phyloP scores from a whole-genome alignment of 2,329 filamentous ascomycete species.

The Apiospora arundinis region DNA sequence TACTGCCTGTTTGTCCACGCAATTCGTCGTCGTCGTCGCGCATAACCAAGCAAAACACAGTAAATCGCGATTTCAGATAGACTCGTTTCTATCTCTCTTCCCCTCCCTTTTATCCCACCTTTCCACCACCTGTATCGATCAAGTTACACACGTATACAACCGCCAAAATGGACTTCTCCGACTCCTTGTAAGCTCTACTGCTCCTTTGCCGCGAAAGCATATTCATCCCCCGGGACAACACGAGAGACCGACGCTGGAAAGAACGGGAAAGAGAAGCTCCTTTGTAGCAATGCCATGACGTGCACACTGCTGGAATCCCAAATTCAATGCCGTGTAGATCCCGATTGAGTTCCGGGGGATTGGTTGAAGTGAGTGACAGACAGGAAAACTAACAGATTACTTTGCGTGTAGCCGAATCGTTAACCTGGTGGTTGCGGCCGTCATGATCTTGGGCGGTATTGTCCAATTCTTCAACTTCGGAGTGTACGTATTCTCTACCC shows the following conservation, averaged over 20 bases:
- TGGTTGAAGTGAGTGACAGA: neutral
- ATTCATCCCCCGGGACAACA: neutral
- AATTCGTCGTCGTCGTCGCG: constrained; percentile 7
- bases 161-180: constrained; percentile 83
- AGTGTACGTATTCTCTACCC: constrained; percentile 57
- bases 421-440: constrained; percentile 85
- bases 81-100: neutral
- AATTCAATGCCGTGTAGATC: neutral
- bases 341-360: neutral
- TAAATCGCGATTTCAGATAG: neutral
- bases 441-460: constrained; percentile 87
- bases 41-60: neutral
- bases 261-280: neutral
- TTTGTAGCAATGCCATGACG: constrained; percentile 41
- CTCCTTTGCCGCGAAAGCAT: constrained; percentile 1
- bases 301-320: constrained; percentile 6
- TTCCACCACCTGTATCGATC: neutral
- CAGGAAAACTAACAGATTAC: constrained; percentile 28
- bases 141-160: neutral
- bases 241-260: neutral
- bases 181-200: constrained; percentile 76
- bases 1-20: constrained; percentile 2
- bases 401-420: constrained; percentile 77
- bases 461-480: constrained; percentile 69
- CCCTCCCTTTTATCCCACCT: neutral